These are phyloP conservation scores for Pichiaceae sp. DNA, from an alignment of 1,139 yeast species.

Conservation along the genomic window DNA sequence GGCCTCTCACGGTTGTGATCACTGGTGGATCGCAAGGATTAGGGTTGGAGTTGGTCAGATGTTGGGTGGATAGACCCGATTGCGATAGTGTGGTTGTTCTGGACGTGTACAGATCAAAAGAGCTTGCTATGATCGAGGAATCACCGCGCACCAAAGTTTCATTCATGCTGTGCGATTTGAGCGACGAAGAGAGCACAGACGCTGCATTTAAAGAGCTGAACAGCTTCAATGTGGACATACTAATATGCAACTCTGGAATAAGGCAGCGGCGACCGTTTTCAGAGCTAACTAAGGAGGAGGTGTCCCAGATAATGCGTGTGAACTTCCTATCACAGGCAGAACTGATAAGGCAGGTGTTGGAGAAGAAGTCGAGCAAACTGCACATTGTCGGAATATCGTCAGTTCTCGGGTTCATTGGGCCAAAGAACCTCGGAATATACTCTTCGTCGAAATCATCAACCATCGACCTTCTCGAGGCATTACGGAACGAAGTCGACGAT, in stretches of 20 bases:
- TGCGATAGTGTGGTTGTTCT: constrained; percentile 8
- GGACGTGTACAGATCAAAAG: constrained; percentile 5
- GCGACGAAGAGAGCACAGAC: constrained; percentile 1
- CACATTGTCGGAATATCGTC: constrained; percentile 62
- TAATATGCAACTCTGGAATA: constrained; percentile 73
- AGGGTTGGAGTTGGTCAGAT: constrained; percentile 19
- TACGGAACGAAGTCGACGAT: constrained; percentile 37
- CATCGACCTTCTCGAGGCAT: constrained; percentile 50
- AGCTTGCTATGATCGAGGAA: constrained; percentile 1
- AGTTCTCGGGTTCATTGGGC: constrained; percentile 63
- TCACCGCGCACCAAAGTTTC: constrained; percentile 2
- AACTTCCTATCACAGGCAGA: constrained; percentile 52
- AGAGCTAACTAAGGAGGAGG: constrained; percentile 26
- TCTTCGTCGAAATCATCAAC: constrained; percentile 62
- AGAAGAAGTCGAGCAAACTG: constrained; percentile 19
- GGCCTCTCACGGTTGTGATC: constrained; percentile 12
- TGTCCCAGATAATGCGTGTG: constrained; percentile 36
- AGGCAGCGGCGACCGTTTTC: constrained; percentile 40
- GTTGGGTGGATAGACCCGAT: constrained; percentile 1
- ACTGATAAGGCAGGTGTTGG: constrained; percentile 36
- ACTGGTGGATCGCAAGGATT: constrained; percentile 26
- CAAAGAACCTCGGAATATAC: constrained; percentile 56
- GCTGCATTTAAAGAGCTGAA: neutral
- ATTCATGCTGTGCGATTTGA: constrained; percentile 12
- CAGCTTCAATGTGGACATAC: constrained; percentile 33